Evolutionary conservation across 192 early-diverging fungal genomes (phyloP).

Genomic region (Gaertneriomyces sp.): DNA sequence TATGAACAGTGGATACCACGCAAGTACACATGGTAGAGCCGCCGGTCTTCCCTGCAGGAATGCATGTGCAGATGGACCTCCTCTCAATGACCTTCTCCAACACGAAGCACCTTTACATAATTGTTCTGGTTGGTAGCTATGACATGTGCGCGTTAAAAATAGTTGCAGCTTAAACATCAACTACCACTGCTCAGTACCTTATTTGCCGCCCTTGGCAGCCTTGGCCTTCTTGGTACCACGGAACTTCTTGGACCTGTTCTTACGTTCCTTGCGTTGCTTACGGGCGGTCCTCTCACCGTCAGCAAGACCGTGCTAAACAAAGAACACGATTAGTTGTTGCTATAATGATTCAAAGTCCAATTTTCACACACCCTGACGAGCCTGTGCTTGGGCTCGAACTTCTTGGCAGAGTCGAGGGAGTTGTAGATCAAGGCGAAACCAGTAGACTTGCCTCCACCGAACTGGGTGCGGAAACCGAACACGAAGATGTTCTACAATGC

Average conservation of each 20-base stretch:
- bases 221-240: constrained; percentile 90
- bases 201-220: constrained; percentile 36
- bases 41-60: too few species aligned
- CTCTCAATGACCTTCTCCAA: too few species aligned
- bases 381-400: constrained; percentile 99
- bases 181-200: too few species aligned
- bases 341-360: background rate
- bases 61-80: too few species aligned
- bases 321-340: background rate
- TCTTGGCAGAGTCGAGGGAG: constrained; percentile 87
- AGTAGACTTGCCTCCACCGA: constrained; percentile 94
- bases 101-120: too few species aligned
- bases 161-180: constrained; percentile 1
- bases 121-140: too few species aligned
- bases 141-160: too few species aligned
- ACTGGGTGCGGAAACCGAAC: constrained; percentile 93
- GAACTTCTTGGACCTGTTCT: constrained; percentile 99
- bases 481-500: constrained; percentile 64
- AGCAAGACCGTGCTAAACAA: constrained; percentile 53
- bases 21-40: too few species aligned
- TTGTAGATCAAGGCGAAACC: constrained; percentile 98
- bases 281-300: constrained; percentile 71
- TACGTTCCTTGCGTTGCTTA: constrained; percentile 99
- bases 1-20: too few species aligned
- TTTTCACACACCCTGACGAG: constrained; percentile 55